These are phyloP conservation scores for Populus ilicifolia DNA, from an alignment of 345 rosid species.

Conservation along the genomic window DNA sequence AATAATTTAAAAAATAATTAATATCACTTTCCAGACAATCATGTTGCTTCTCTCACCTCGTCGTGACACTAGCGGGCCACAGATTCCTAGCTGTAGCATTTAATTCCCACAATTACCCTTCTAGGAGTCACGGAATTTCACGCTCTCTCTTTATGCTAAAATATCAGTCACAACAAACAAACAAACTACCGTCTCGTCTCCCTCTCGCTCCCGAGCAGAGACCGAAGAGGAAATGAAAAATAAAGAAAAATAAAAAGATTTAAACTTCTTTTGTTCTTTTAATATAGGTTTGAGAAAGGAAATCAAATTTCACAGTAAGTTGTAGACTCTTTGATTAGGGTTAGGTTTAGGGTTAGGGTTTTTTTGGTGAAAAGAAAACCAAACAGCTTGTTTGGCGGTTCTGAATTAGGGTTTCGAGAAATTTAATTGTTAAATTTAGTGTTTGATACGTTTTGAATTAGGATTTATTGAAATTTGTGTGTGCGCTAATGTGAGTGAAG, in stretches of 20 bases:
- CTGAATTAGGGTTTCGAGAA: constrained; percentile 22
- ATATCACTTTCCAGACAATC: too few species aligned
- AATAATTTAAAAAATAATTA: too few species aligned
- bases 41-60: background rate
- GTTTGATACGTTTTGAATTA: background rate
- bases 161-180: background rate
- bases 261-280: background rate
- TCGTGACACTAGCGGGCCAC: background rate
- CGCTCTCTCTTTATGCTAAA: background rate
- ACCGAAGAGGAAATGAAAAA: background rate
- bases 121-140: background rate
- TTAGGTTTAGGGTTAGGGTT: constrained; percentile 4
- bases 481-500: constrained; percentile 8
- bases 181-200: background rate
- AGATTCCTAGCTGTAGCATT: background rate
- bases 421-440: background rate
- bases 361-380: background rate
- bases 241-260: background rate
- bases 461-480: background rate
- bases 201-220: background rate
- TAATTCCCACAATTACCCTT: constrained; percentile 18
- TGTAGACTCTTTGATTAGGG: background rate
- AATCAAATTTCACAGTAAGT: background rate
- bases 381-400: background rate
- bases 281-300: background rate